Conservation (phyloP, 208 protist species). For the Trypanosoma melophagium region DNA sequence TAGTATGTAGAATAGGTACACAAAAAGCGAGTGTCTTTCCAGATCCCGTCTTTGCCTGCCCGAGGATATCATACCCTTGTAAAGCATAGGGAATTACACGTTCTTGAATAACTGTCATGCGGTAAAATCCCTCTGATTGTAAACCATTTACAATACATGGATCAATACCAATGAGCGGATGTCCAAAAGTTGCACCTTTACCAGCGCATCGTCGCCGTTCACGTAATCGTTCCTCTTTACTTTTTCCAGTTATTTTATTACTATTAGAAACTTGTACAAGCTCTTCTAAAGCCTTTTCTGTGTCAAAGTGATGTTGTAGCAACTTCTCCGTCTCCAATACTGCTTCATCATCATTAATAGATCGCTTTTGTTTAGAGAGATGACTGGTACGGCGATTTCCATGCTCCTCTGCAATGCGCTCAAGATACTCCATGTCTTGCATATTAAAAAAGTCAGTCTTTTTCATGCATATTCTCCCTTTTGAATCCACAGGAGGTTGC, state of each 20-base stretch:
- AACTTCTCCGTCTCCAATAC: slow-evolving; percentile 31
- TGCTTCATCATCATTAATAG: slow-evolving; percentile 26
- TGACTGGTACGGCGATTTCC: slow-evolving; percentile 45
- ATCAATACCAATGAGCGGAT: slow-evolving; percentile 77
- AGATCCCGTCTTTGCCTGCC: slow-evolving; percentile 91
- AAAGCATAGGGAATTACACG: slow-evolving; percentile 92
- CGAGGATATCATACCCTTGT: slow-evolving; percentile 89
- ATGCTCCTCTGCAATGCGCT: slow-evolving; percentile 78
- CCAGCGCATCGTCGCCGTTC: slow-evolving; percentile 30
- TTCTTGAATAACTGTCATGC: slow-evolving; percentile 94
- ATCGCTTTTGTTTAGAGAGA: slow-evolving; percentile 22
- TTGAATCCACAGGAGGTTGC: slow-evolving; percentile 45
- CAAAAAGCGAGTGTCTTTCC: slow-evolving; percentile 95
- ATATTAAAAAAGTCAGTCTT: slow-evolving; percentile 85
- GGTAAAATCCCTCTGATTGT: slow-evolving; percentile 59
- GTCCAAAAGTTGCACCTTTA: slow-evolving; percentile 58
- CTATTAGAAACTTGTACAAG: neutral
- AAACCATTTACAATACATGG: slow-evolving; percentile 52
- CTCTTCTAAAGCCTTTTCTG: slow-evolving; percentile 8
- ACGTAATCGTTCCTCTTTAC: slow-evolving; percentile 21
- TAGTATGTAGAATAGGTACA: slow-evolving; percentile 93
- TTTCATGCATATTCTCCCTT: slow-evolving; percentile 67
- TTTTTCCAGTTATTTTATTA: slow-evolving; percentile 4
- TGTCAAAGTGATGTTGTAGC: slow-evolving; percentile 43
- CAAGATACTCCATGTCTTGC: slow-evolving; percentile 78